phyloP scores from a whole-genome alignment of 768 basidiomycete species.

The Lactifluus pinguis region DNA sequence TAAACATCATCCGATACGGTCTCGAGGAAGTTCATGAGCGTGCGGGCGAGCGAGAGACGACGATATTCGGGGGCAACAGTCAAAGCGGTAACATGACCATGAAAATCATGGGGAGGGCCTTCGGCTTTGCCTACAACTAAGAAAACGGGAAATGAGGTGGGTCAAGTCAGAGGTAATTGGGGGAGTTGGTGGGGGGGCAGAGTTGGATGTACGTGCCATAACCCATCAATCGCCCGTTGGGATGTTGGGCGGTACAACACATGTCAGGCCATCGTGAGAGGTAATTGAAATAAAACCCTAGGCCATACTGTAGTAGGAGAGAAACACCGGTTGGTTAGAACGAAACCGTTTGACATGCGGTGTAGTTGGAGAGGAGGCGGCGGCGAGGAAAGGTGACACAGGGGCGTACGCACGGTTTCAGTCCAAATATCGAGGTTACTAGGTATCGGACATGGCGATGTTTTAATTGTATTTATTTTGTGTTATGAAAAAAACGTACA shows the following conservation, averaged over 20 bases:
- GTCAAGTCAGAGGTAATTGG: background rate
- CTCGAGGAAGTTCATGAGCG: conserved; percentile 83
- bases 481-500: conserved; percentile 37
- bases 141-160: background rate
- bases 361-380: too few species aligned
- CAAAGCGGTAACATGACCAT: conserved; percentile 92
- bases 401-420: conserved; percentile 70
- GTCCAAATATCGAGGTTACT: conserved; percentile 97
- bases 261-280: conserved; percentile 89
- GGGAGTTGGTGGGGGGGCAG: background rate
- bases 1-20: conserved; percentile 73
- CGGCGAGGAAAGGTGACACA: background rate
- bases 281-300: conserved; percentile 83
- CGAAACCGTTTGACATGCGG: too few species aligned
- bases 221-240: conserved; percentile 80
- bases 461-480: background rate
- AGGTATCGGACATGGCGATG: background rate
- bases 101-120: conserved; percentile 66
- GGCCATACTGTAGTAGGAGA: conserved; percentile 53
- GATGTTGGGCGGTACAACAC: conserved; percentile 74
- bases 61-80: conserved; percentile 93
- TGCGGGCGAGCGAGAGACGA: conserved; percentile 74
- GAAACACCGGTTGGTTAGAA: too few species aligned
- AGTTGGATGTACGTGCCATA: conserved; percentile 58
- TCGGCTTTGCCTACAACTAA: conserved; percentile 93